Evolutionary conservation across 2,329 filamentous ascomycete genomes (phyloP), one percentile per base, ranked within the genome.

Genomic region (Hymenoscyphus infarciens): DNA sequence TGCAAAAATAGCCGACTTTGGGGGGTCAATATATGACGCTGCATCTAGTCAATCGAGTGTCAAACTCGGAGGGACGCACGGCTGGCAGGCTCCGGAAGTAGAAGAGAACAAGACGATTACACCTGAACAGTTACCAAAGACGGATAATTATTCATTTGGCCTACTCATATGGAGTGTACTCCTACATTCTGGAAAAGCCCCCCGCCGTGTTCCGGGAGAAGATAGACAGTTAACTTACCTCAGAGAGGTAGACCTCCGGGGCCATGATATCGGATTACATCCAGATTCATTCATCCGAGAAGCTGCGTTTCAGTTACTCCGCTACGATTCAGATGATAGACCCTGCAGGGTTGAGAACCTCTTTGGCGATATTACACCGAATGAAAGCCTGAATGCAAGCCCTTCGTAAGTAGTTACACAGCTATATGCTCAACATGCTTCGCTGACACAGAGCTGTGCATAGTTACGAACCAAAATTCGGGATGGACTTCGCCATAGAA

Each of bases 1-100:
- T n/a, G 59, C 49, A 7, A 60, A 60, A 19, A 38, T 60, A 35
- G 54, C 25, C 25, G 59, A 60, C 29, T 60, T 60, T 31, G 52
- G 49, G 11, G 38, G 38, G 38, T 39, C 38, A 15, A 5, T 39
- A 5, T 39, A 39, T 39, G 38, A n/a, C 5, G 38, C 13, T 39
- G 13, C 11, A 39, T 39, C 38, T 39, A 16, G 11, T 2, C 13
- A 39, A 13, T 39, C 38, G 16, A 39, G 38, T 11, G 16, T 39
- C 16, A 39, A 16, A 39, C 38, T 39, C 38, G 38, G 38, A 39
- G 38, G 38, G 11, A 39, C 38, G 38, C 38, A 15, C 1, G 38
- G 38, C 11, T 39, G 38, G 38, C 38, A 39, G 38, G 38, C 38
- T 39, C 11, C 38, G 11, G 38, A 39, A 16, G 38, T 39, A 15